These are phyloP conservation scores for Hericium coralloides DNA, from an alignment of 768 basidiomycete genomes.

Conservation along the genomic window DNA sequence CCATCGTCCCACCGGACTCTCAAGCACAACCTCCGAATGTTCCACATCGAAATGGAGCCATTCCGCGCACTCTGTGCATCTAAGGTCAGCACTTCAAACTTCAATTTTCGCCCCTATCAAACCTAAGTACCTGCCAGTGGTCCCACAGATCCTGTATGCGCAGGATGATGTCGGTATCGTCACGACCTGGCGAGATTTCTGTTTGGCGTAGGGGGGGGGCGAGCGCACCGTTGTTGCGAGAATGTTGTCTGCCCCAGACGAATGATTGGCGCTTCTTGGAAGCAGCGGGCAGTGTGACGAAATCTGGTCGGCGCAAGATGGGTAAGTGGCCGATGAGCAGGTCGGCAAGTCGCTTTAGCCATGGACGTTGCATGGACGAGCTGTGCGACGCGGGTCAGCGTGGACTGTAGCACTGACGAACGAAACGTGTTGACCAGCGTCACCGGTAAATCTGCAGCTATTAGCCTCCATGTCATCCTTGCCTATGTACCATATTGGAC, in stretches of 20 bases:
- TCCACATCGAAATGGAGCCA: constrained; percentile 7
- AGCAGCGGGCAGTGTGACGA: constrained; percentile 4
- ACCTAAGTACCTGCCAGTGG: constrained; percentile 15
- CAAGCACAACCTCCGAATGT: constrained; percentile 4
- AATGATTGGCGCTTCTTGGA: constrained; percentile 6
- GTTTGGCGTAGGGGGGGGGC: constrained; percentile 8
- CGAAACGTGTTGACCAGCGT: neutral
- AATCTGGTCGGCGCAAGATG: constrained; percentile 11
- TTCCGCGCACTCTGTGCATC: constrained; percentile 6
- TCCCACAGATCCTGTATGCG: constrained; percentile 12
- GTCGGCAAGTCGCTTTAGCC: constrained; percentile 13
- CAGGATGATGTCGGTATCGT: constrained; percentile 11
- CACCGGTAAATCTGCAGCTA: constrained; percentile 12
- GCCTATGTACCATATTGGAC: constrained; percentile 12
- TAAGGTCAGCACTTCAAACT: constrained; percentile 1
- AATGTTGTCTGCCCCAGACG: constrained; percentile 5
- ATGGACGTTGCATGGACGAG: constrained; percentile 7
- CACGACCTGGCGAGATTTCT: constrained; percentile 11
- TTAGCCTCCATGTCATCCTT: constrained; percentile 10
- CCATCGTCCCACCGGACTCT: neutral
- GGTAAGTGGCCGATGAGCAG: constrained; percentile 11
- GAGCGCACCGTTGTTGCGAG: constrained; percentile 4
- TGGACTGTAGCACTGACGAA: neutral
- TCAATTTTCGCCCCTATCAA: constrained; percentile 7
- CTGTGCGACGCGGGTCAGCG: neutral